Percentiles rank a stretch among this genome's conserved stretches.
Conservation (phyloP, 2,329 filamentous ascomycete species). For the Monilinia fructigena region DNA sequence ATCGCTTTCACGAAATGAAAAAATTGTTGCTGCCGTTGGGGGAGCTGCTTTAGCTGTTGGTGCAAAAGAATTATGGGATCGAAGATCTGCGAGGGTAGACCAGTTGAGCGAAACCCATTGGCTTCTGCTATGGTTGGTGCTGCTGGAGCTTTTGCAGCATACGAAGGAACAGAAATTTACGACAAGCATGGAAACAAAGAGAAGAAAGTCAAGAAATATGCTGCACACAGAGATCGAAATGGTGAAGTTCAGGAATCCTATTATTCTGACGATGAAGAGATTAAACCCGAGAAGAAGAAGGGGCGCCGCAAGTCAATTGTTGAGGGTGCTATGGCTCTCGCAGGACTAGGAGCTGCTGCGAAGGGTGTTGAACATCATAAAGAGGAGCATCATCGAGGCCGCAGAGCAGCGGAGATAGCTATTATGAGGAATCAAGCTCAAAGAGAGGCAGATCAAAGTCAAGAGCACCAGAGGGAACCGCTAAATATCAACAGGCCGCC, state of each 20-base stretch:
- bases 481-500: constrained; percentile 78
- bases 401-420: constrained; percentile 43
- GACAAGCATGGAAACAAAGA: constrained; percentile 49
- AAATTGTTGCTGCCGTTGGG: constrained; percentile 64
- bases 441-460: constrained; percentile 53
- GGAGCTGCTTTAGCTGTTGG: constrained; percentile 64
- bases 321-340: constrained; percentile 61
- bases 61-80: constrained; percentile 65
- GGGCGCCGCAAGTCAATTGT: constrained; percentile 65
- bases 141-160: constrained; percentile 62
- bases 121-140: constrained; percentile 61
- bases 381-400: constrained; percentile 36
- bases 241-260: constrained; percentile 55
- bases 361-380: constrained; percentile 39
- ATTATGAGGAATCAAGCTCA: constrained; percentile 49
- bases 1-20: constrained; percentile 60
- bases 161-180: constrained; percentile 62
- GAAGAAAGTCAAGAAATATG: constrained; percentile 51
- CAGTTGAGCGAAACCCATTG: constrained; percentile 56
- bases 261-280: constrained; percentile 53
- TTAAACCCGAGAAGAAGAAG: constrained; percentile 46
- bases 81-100: constrained; percentile 52
- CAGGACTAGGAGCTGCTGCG: constrained; percentile 60
- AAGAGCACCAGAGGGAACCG: constrained; percentile 51
- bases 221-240: constrained; percentile 55